Evolutionary conservation across 257 asterid genomes (phyloP), one percentile per base, ranked within the genome.

Genomic region (Solanum commersonii): DNA sequence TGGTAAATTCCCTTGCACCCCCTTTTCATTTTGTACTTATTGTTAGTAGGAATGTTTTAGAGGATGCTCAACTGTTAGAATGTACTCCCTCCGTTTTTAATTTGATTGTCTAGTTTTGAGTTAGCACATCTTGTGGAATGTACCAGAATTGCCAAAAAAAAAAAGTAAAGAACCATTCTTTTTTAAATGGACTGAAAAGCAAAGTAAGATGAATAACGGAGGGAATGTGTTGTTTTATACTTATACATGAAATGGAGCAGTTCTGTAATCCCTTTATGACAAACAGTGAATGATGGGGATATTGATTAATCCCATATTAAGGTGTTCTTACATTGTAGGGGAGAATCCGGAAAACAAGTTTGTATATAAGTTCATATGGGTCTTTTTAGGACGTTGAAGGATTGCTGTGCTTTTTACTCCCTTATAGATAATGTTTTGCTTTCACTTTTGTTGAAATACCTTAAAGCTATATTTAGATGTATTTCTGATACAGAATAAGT

Each of bases 1-100:
- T 97, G 99, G 99, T 97, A 93, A 72, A 44, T 79, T 3, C 34
- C 40, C 8, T 73, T 12, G 16, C 79, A 76, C 37, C 40, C 59
- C 37, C 37, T 27, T 84, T 46, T 37, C 34, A 11, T 40, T 70
- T 2, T 1, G 14, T 84, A 8, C 37, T 65, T 25, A 25, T 23
- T 23, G 79, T 70, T 11, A 38, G 40, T 79, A 38, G 84, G 59
- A n/a, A 77, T 38, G 8, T 77, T 25, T 79, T 42, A 79, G 84
- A 42, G 65, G 84, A 79, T 25, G 65, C 65, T n/a, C 10, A 79
- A 27, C 65, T 42, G 56, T 40, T 23, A 6, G 65, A 42, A 42
- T 42, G 37, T 4, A 8, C 29, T 63, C 16, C 29, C 71, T 11
- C 3, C 15, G 29, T 4, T 10, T 23, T 63, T 13, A n/a, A 63